Evolutionary conservation across 1,284 basidiomycete genomes (phyloP).

Genomic region (Puccinia triticina): DNA sequence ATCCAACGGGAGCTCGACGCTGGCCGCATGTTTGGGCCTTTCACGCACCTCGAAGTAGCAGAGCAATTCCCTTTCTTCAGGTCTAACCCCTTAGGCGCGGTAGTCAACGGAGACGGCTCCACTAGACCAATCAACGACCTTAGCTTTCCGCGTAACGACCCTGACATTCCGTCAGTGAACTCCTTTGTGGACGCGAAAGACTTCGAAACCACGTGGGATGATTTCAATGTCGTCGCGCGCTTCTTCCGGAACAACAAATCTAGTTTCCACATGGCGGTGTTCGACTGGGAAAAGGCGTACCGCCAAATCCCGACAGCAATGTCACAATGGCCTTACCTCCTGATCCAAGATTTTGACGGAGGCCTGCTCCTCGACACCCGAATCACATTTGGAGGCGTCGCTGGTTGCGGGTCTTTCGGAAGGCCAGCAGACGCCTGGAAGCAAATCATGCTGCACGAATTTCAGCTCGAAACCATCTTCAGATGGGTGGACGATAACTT

Average conservation of each 20-base stretch:
- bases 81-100: too few species aligned
- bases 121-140: constrained; percentile 17
- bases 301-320: not conserved
- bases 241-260: not conserved
- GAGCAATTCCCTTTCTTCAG: too few species aligned
- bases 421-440: constrained; percentile 27
- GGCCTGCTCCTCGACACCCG: too few species aligned
- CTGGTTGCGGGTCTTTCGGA: constrained; percentile 11
- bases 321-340: too few species aligned
- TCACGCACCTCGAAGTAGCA: too few species aligned
- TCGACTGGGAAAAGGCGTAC: too few species aligned
- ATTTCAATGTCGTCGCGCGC: not conserved
- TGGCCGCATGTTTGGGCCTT: not conserved
- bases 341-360: too few species aligned
- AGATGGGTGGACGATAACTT: too few species aligned
- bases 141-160: not conserved
- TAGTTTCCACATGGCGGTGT: not conserved
- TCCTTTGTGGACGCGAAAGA: not conserved
- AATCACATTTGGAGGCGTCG: constrained; percentile 8
- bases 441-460: not conserved
- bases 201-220: constrained; percentile 22
- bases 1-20: not conserved
- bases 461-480: not conserved
- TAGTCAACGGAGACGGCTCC: constrained; percentile 11
- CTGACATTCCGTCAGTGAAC: not conserved